Conservation (phyloP, 2,329 filamentous ascomycete species). For the Nemania diffusa region DNA sequence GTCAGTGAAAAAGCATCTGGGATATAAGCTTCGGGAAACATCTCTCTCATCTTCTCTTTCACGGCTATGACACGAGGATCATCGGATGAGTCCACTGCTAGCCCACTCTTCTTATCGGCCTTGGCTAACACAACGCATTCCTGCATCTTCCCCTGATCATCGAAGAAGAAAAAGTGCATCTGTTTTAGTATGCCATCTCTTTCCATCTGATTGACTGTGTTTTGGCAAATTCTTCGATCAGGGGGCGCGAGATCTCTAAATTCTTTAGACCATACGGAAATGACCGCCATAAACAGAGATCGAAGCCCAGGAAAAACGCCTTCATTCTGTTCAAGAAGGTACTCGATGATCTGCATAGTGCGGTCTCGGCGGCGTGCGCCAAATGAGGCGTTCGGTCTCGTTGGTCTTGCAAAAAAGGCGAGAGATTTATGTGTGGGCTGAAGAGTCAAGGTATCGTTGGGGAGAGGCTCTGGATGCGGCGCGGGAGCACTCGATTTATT, state of each 20-base stretch:
- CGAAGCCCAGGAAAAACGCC: slow-evolving; percentile 64
- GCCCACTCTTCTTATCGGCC: slow-evolving; percentile 12
- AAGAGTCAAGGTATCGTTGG: background rate
- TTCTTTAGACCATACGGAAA: slow-evolving; percentile 56
- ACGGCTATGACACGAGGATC: slow-evolving; percentile 55
- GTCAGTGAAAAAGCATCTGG: slow-evolving; percentile 53
- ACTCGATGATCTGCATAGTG: slow-evolving; percentile 54
- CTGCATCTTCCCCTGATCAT: slow-evolving; percentile 41
- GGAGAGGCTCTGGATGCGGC: background rate
- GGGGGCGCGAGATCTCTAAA: slow-evolving; percentile 55
- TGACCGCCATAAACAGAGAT: slow-evolving; percentile 60
- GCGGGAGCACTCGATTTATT: background rate
- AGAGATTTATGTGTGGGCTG: slow-evolving; percentile 30
- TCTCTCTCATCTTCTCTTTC: slow-evolving; percentile 59
- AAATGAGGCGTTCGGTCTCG: slow-evolving; percentile 47
- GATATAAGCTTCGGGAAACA: slow-evolving; percentile 58
- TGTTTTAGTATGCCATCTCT: slow-evolving; percentile 40
- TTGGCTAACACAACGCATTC: slow-evolving; percentile 45
- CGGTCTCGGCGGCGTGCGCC: slow-evolving; percentile 49
- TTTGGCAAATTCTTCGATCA: slow-evolving; percentile 44
- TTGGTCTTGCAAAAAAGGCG: slow-evolving; percentile 35
- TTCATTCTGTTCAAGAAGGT: slow-evolving; percentile 54
- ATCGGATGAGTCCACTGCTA: slow-evolving; percentile 50
- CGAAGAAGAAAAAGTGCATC: slow-evolving; percentile 46
- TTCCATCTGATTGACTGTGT: slow-evolving; percentile 46